Evolutionary conservation across 345 rosid genomes (phyloP).

Genomic region (Clausena lansium): DNA sequence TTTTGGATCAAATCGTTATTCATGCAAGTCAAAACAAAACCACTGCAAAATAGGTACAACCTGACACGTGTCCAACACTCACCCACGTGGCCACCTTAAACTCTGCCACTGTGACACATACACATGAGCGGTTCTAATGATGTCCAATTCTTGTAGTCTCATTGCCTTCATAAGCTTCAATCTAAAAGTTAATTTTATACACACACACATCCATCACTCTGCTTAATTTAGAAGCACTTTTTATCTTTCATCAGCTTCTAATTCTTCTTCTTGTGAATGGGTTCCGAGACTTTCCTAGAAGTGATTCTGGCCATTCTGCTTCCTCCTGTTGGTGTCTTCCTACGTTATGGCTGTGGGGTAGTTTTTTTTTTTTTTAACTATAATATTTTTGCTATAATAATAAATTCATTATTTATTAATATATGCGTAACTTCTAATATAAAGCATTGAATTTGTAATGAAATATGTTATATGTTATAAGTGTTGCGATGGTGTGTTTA

Average conservation of each 20-base stretch:
- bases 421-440: not conserved
- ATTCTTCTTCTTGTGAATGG: slow-evolving; percentile 35
- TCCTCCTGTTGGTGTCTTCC: slow-evolving; percentile 93
- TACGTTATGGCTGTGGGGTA: slow-evolving; percentile 94
- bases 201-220: not conserved
- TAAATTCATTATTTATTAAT: not conserved
- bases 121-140: too few species aligned
- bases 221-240: not conserved
- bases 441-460: too few species aligned
- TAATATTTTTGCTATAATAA: not conserved
- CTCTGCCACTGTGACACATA: slow-evolving; percentile 7
- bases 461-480: too few species aligned
- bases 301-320: slow-evolving; percentile 77
- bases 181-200: too few species aligned
- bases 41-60: not conserved
- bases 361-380: not conserved
- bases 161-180: not conserved
- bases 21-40: not conserved
- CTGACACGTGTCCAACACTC: not conserved
- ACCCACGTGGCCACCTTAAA: slow-evolving; percentile 7
- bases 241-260: not conserved
- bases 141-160: not conserved
- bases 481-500: not conserved
- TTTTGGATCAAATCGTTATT: not conserved
- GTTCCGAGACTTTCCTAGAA: slow-evolving; percentile 81